phyloP scores from a whole-genome alignment of 2,329 filamentous ascomycete genomes.

The Diplodia seriata region DNA sequence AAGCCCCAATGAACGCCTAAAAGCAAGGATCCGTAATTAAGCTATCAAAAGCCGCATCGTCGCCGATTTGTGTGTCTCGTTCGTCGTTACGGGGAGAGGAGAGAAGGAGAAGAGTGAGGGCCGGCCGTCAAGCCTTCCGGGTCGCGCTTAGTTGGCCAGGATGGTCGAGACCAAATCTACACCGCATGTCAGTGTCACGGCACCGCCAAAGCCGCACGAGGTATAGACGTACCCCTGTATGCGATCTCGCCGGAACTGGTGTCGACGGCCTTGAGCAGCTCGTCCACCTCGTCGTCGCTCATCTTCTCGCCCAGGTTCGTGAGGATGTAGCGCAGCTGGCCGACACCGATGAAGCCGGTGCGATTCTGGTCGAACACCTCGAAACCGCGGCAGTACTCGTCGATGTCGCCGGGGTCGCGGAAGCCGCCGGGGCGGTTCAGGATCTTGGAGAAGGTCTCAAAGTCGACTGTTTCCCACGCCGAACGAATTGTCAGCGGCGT shows the following conservation, averaged over 20 bases:
- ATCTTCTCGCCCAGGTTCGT: constrained; percentile 99
- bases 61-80: constrained; percentile 22
- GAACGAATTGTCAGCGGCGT: constrained; percentile 60
- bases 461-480: constrained; percentile 73
- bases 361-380: constrained; percentile 99
- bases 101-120: constrained; percentile 11
- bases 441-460: constrained; percentile 94
- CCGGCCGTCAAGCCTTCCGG: background rate
- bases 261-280: constrained; percentile 97
- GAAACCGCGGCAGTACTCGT: constrained; percentile 98
- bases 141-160: constrained; percentile 31
- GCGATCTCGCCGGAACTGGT: constrained; percentile 96
- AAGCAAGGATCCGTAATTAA: constrained; percentile 30
- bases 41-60: constrained; percentile 20
- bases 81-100: constrained; percentile 21
- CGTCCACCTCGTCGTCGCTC: constrained; percentile 97
- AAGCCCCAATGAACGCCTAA: constrained; percentile 23
- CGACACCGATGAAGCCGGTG: constrained; percentile 96
- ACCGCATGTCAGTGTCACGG: background rate
- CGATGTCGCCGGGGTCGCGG: constrained; percentile 95
- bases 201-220: background rate
- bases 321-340: constrained; percentile 96
- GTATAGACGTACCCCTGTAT: constrained; percentile 76
- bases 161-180: constrained; percentile 32
- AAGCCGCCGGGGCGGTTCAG: constrained; percentile 98